Evolutionary conservation across 2,329 filamentous ascomycete species (phyloP).

Genomic region (Fragosphaeria purpurea): DNA sequence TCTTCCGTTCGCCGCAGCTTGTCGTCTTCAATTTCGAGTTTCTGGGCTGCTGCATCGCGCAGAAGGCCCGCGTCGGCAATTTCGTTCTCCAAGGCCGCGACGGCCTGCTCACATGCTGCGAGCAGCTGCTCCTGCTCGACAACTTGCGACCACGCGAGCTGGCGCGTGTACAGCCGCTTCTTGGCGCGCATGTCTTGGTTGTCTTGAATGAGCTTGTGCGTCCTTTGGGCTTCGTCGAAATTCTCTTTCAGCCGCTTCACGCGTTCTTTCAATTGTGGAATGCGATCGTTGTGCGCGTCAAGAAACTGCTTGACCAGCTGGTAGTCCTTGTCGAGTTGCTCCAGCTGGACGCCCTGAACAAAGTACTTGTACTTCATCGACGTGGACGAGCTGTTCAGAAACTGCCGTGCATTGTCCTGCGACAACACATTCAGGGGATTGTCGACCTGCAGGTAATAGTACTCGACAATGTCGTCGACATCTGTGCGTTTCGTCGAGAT

Average conservation of each 20-base stretch:
- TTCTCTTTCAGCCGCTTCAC: slow-evolving; percentile 49
- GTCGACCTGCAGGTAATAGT: slow-evolving; percentile 86
- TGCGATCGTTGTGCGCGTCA: slow-evolving; percentile 58
- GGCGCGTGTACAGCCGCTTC: slow-evolving; percentile 47
- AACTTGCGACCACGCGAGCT: slow-evolving; percentile 84
- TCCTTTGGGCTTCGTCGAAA: slow-evolving; percentile 51
- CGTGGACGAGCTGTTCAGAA: slow-evolving; percentile 75
- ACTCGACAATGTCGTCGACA: slow-evolving; percentile 87
- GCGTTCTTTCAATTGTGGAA: slow-evolving; percentile 51
- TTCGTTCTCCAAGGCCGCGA: slow-evolving; percentile 28
- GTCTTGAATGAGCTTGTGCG: slow-evolving; percentile 55
- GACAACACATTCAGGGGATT: slow-evolving; percentile 94
- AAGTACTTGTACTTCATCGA: slow-evolving; percentile 94
- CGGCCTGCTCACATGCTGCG: slow-evolving; percentile 23
- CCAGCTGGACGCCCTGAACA: slow-evolving; percentile 84
- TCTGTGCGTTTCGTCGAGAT: slow-evolving; percentile 79
- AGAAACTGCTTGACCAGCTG: slow-evolving; percentile 69
- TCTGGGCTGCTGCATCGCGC: slow-evolving; percentile 36
- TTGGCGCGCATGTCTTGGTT: slow-evolving; percentile 55
- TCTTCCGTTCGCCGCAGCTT: slow-evolving; percentile 30
- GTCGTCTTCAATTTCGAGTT: slow-evolving; percentile 36
- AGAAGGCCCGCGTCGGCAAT: slow-evolving; percentile 32
- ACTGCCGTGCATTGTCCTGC: slow-evolving; percentile 89
- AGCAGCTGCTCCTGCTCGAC: slow-evolving; percentile 58
- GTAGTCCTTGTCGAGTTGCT: slow-evolving; percentile 88